Evolutionary conservation across 768 basidiomycete genomes (phyloP), one percentile per base, ranked within the genome.

Genomic region (Hygrocybe punicea): DNA sequence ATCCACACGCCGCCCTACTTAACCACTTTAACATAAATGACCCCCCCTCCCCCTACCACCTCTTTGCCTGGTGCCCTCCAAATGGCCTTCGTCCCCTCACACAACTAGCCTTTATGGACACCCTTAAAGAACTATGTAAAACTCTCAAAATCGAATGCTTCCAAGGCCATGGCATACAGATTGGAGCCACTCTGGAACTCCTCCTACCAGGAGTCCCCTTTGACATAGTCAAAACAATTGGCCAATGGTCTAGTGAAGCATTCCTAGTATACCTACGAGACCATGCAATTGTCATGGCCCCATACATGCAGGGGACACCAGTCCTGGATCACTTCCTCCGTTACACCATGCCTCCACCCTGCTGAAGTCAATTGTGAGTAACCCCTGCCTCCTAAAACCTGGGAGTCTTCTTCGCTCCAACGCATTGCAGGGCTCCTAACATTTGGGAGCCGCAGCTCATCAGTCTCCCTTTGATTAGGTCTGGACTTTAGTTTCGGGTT

Each of bases 151-250:
- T 65, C 2, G 51, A 59, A 1, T 56, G 57, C 2, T 29, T 70
- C 3, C 62, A 69, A 36, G 69, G 69, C 1, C 74, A 77, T 47
- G 61, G 67, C 13, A 65, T 70, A 24, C 61, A 62, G 37, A 67
- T 68, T 54, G 69, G 70, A 3, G 46, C 67, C 1, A 75, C 73
- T 0, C 62, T 78, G 0, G 68, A 73, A 52, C 76, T 75, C 55
- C 67, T 78, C 0, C 66, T 77, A 2, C 61, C 63, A 11, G 72
- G 71, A 0, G 53, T 72, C 0, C 69, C 73, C 5, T 72, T 78
- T 39, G 71, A 77, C 4, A 69, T 71, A 0, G 65, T 76, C 29
- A 74, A 74, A 45, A 59, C 63, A 0, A 76, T 65, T 23, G 73
- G 76, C 0, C 50, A 66, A 0, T 79, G 76, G 77, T 56, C 59